Conservation (phyloP, 1,284 basidiomycete species). For the Polyporus tsugae region DNA sequence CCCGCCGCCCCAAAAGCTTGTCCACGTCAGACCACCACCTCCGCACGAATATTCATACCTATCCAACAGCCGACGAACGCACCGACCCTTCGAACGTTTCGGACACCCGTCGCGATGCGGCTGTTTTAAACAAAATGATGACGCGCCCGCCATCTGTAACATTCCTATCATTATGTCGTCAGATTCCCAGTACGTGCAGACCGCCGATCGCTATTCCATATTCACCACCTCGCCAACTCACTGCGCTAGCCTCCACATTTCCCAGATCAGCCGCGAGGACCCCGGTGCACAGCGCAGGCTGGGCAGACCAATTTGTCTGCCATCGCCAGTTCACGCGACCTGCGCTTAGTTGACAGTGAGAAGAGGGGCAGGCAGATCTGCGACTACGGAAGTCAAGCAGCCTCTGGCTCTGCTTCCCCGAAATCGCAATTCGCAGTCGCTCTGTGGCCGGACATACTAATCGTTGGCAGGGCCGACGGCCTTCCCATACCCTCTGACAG, state of each 20-base stretch:
- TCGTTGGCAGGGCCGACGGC: constrained; percentile 5
- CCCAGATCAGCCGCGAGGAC: background rate
- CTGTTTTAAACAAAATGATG: constrained; percentile 7
- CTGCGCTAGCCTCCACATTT: too few relatives aligned
- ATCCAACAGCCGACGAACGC: constrained; percentile 1
- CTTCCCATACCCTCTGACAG: constrained; percentile 14
- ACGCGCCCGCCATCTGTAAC: background rate
- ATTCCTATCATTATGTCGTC: constrained; percentile 8
- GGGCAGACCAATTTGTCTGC: background rate
- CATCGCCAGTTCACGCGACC: constrained; percentile 6
- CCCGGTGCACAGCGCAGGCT: background rate
- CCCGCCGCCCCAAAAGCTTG: background rate
- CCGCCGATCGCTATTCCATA: constrained; percentile 4
- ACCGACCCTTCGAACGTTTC: background rate
- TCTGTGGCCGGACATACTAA: background rate
- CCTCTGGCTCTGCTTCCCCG: constrained; percentile 8
- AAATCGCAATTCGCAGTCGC: constrained; percentile 1
- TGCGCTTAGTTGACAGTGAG: constrained; percentile 13
- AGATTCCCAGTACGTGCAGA: background rate
- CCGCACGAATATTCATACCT: background rate
- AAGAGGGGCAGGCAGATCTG: constrained; percentile 8
- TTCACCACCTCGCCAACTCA: background rate
- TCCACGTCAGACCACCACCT: constrained; percentile 1
- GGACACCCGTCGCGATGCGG: background rate
- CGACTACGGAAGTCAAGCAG: constrained; percentile 10